Percentiles rank a stretch among this genome's conserved stretches.
Conservation (phyloP, 2,329 filamentous ascomycete genomes). For the Aspergillus phoenicis region DNA sequence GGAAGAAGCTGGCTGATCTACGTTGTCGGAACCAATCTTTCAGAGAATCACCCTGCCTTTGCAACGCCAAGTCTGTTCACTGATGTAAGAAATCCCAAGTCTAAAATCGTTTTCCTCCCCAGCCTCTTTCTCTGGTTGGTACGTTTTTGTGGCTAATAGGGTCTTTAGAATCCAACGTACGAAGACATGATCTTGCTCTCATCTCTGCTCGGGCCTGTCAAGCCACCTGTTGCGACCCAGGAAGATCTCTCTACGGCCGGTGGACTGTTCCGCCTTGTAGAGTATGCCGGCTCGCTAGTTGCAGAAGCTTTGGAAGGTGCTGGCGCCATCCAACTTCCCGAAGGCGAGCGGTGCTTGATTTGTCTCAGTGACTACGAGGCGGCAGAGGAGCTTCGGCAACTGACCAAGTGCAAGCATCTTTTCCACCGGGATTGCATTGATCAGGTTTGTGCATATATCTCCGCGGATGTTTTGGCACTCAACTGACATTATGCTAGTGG, state of each 20-base stretch:
- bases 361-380: constrained; percentile 68
- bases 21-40: constrained; percentile 69
- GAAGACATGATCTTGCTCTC: constrained; percentile 73
- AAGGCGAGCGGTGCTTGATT: constrained; percentile 64
- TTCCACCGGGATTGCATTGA: constrained; percentile 72
- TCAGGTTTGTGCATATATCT: constrained; percentile 54
- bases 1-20: constrained; percentile 73
- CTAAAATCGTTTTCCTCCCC: too few relatives aligned
- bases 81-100: constrained; percentile 52
- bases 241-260: constrained; percentile 65
- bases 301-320: constrained; percentile 51
- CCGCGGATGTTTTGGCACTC: constrained; percentile 8
- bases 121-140: neutral
- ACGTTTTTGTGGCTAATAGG: constrained; percentile 15
- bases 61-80: constrained; percentile 71
- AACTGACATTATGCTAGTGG: constrained; percentile 56
- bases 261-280: constrained; percentile 60
- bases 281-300: constrained; percentile 46
- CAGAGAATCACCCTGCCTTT: constrained; percentile 70
- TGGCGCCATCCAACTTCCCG: constrained; percentile 38
- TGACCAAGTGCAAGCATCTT: constrained; percentile 66
- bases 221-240: constrained; percentile 67
- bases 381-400: constrained; percentile 61
- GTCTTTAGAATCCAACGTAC: constrained; percentile 61
- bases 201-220: constrained; percentile 66